Base-by-base conservation (phyloP, 2,329 filamentous ascomycete genomes). In the Didymella exigua region DNA sequence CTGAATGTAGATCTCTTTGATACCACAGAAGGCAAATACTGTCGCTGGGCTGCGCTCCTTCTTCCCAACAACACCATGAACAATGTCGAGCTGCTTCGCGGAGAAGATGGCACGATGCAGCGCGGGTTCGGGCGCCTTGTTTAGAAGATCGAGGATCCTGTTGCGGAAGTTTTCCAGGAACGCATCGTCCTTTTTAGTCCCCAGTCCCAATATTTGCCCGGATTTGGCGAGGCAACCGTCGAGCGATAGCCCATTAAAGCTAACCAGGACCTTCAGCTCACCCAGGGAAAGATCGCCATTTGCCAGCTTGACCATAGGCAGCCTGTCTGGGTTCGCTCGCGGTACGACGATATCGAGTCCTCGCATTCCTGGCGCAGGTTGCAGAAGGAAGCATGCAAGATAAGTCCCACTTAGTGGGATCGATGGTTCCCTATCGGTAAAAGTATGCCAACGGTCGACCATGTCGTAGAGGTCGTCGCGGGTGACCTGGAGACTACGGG, bases 401-500 rank as follows among this genome's bases (percentile, higher is more conserved):
- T 72, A 72, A 0, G 66, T 53, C 72, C 77, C 58, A 75, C 75
- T 52, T 76, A 76, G 2, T 78, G 79, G 70, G 86, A 89, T 16
- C 77, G 79, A 59, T 2, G 60, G 21, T 31, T 64, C 55, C 40
- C 70, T 57, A 10, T 63, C 49, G 24, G 62, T 71, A 41, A 63
- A 73, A 1, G 93, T 86, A 14, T 84, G 82, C 82, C 96, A 89
- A 24, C 82, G 81, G 9, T 79, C 76, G 11, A 96, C 77, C 51
- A 86, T 85, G 5, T 75, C 71, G 38, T 83, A 80, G 3, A 96
- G 78, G n/a, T 85, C 83, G 1, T 78, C 75, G 2, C 81, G 79
- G 41, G 87, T 82, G 51, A 96, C 86, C 67, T 93, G 89, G 81
- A 96, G 88, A 59, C 85, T 88, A 21, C 85, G 81, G 19, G 88